A percentile compares a stretch with the other conserved stretches of the same genome.
Evolutionary conservation across 352 stramenopile genomes (phyloP).

Genomic region (Elongisporangium anandrum): DNA sequence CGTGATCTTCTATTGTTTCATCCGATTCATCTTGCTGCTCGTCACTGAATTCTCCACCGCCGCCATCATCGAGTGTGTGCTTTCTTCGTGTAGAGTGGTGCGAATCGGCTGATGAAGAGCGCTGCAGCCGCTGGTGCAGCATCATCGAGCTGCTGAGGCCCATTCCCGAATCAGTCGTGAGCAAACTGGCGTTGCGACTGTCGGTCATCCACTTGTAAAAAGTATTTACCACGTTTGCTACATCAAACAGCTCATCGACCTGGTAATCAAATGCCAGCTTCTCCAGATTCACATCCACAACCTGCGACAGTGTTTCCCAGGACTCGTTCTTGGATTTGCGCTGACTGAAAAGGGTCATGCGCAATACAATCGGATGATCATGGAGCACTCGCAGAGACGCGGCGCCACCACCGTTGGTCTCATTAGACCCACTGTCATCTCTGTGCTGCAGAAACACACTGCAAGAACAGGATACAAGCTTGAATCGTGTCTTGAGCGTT

Average conservation of each 20-base stretch:
- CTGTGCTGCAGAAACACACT: constrained; percentile 27
- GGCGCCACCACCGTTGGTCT: neutral
- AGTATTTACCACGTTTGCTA: constrained; percentile 13
- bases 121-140: neutral
- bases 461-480: constrained; percentile 49
- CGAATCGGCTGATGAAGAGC: neutral
- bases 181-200: neutral
- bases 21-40: neutral
- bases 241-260: constrained; percentile 26
- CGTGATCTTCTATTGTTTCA: constrained; percentile 6
- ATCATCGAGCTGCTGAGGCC: neutral
- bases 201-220: constrained; percentile 8
- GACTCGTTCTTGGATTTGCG: constrained; percentile 25
- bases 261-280: constrained; percentile 40
- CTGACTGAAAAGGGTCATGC: constrained; percentile 53
- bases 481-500: constrained; percentile 62
- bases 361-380: constrained; percentile 41
- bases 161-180: neutral
- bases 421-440: neutral
- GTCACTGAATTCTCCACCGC: neutral
- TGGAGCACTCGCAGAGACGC: constrained; percentile 24
- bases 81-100: neutral
- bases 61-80: neutral
- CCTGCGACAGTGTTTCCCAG: constrained; percentile 49
- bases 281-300: constrained; percentile 56